These are phyloP conservation scores for Yamadazyma friedrichii DNA, from an alignment of 1,139 yeast species.

Conservation along the genomic window DNA sequence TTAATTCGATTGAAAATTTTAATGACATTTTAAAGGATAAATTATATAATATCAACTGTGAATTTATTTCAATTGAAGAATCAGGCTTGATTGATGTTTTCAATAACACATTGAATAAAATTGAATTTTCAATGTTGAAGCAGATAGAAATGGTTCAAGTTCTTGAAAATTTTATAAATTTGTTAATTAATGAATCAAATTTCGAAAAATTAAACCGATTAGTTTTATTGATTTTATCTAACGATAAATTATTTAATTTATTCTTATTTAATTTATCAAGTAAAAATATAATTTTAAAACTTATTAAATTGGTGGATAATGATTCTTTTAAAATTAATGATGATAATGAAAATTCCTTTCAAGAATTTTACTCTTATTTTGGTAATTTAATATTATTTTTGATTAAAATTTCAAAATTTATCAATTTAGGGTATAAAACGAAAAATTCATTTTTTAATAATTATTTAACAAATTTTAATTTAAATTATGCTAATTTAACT, in stretches of 20 bases:
- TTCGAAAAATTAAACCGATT: constrained; percentile 49
- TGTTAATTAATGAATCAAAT: constrained; percentile 38
- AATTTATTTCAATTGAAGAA: constrained; percentile 54
- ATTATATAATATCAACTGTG: constrained; percentile 49
- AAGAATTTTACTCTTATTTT: constrained; percentile 67
- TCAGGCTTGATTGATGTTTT: constrained; percentile 46
- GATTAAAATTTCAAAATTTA: constrained; percentile 41
- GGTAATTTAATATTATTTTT: constrained; percentile 58
- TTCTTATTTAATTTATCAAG: constrained; percentile 29
- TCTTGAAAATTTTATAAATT: constrained; percentile 33
- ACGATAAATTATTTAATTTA: constrained; percentile 40
- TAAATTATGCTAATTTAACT: constrained; percentile 32
- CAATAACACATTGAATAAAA: constrained; percentile 22
- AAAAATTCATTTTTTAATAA: constrained; percentile 34
- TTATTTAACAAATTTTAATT: constrained; percentile 35
- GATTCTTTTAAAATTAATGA: constrained; percentile 37
- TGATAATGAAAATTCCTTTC: constrained; percentile 55
- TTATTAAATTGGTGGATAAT: constrained; percentile 35
- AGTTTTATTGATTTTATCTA: constrained; percentile 43
- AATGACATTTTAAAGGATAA: constrained; percentile 27
- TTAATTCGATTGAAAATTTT: constrained; percentile 17
- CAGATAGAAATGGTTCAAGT: constrained; percentile 35
- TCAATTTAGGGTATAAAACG: constrained; percentile 24
- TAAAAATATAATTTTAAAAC: constrained; percentile 25
- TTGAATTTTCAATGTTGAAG: constrained; percentile 40